Evolutionary conservation across 108 stramenopile genomes (phyloP).

Genomic region (Cyclotella kingstonii): DNA sequence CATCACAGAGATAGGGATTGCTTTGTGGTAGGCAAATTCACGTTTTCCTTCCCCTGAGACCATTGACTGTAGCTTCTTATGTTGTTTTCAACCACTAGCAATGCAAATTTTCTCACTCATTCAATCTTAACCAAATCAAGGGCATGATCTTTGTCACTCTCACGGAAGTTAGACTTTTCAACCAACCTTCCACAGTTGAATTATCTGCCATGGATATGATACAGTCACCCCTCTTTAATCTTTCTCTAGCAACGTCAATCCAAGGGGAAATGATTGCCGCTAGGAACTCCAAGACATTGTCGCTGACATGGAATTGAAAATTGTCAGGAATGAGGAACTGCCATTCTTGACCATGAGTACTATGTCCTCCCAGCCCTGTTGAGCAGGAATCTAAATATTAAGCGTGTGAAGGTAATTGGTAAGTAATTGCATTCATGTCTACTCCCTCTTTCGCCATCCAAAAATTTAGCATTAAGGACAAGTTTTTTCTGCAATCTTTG

Average conservation of each 20-base stretch:
- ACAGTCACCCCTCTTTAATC: neutral
- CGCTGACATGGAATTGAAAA: slow-evolving; percentile 17
- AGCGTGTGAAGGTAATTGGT: slow-evolving; percentile 1
- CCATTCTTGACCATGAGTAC: slow-evolving; percentile 17
- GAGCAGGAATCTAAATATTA: slow-evolving; percentile 31
- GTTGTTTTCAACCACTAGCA: neutral
- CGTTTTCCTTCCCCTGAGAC: slow-evolving; percentile 15
- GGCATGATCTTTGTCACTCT: neutral
- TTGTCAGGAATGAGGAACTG: slow-evolving; percentile 7
- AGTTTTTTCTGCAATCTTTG: neutral
- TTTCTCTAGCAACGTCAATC: slow-evolving; percentile 17
- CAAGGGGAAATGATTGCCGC: slow-evolving; percentile 11
- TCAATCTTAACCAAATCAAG: neutral
- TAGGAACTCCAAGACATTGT: slow-evolving; percentile 26
- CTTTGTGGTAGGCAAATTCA: no score
- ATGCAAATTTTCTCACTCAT: slow-evolving; percentile 1
- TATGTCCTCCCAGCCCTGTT: slow-evolving; percentile 24
- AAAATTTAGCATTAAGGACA: neutral
- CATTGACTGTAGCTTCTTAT: slow-evolving; percentile 13
- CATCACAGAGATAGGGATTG: neutral
- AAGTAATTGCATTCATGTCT: slow-evolving; percentile 21
- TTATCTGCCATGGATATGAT: slow-evolving; percentile 11
- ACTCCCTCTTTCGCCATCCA: slow-evolving; percentile 10
- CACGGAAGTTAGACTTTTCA: slow-evolving; percentile 11
- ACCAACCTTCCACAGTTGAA: slow-evolving; percentile 13